Percentiles rank a stretch among this genome's conserved stretches.
Conservation (phyloP, 2,329 filamentous ascomycete genomes). For the Ophiognomonia clavigignenti-juglandacearum region DNA sequence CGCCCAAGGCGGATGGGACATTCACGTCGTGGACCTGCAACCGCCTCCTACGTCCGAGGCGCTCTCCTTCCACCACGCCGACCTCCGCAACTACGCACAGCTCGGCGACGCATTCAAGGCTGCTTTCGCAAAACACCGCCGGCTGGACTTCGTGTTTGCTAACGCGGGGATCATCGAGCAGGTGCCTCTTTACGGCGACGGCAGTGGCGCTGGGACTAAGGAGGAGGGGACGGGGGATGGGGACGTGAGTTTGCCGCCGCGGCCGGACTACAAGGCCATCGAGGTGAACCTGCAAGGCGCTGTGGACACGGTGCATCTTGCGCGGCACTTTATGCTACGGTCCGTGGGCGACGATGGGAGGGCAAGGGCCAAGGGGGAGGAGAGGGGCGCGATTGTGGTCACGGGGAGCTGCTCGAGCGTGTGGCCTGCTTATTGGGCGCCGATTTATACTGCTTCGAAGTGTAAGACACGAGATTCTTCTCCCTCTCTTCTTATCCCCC, state of each 20-base stretch:
- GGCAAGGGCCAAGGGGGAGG: no score
- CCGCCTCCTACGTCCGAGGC: conserved; percentile 25
- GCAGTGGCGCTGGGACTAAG: no score
- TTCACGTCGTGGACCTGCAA: conserved; percentile 37
- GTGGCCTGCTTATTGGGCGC: conserved; percentile 13
- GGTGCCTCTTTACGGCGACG: no score
- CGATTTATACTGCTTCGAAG: conserved; percentile 14
- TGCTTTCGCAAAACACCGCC: conserved; percentile 24
- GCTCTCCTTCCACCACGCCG: conserved; percentile 33
- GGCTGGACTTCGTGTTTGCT: conserved; percentile 43
- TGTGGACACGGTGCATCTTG: conserved; percentile 14
- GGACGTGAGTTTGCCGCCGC: neutral
- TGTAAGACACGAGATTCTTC: conserved; percentile 1
- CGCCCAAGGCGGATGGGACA: conserved; percentile 29
- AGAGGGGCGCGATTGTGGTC: conserved; percentile 10
- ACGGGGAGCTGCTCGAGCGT: conserved; percentile 13
- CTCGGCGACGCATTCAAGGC: conserved; percentile 28
- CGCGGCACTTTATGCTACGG: conserved; percentile 9
- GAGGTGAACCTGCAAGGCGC: conserved; percentile 14
- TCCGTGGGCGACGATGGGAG: no score
- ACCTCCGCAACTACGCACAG: conserved; percentile 30
- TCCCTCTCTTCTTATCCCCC: neutral
- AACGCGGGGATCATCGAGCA: conserved; percentile 41
- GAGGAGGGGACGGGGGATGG: conserved; percentile 18
- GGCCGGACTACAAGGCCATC: conserved; percentile 4